Evolutionary conservation across 352 stramenopile species (phyloP), one percentile per base, ranked within the genome.

Genomic region (Phytophthora ramorum): DNA sequence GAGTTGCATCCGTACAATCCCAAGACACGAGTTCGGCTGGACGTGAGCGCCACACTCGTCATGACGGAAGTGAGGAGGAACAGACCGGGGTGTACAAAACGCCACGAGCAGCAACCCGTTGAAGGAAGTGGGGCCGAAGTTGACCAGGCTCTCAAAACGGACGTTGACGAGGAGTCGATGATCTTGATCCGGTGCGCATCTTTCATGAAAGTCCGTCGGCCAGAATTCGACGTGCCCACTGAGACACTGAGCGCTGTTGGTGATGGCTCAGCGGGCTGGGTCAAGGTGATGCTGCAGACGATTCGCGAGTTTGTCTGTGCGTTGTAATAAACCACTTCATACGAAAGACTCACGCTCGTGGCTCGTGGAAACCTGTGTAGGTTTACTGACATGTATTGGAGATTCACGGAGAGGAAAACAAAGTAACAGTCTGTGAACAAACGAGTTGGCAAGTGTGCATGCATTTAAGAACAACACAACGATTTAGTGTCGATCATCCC

Each of bases 1-100:
- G 71, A 78, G 1, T 46, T 79, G 41, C 58, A 80, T 30, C 76
- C 73, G 19, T 85, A 82, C 38, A 20, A 69, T 0, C 60, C 73
- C 0, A 43, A 66, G 7, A 49, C 63, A 8, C 55, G 66, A 28
- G 41, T 80, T 30, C 71, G 71, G 8, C 55, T 75, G 19, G 70
- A 82, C 28, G 22, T 77, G 14, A 70, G 59, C 4, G 71, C 71
- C 1, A 46, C 46, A 7, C 26, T 74, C 2, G n/a, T 78, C 19
- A 53, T 67, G 14, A 58, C 57, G 4, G 50, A 71, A 26, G 32
- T 61, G 8, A 58, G 22, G 35, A 37, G 30, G 9, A 65, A 53
- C 24, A 58, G 45, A 47, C 19, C 7, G 12, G 26, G 1, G 34
- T 44, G 12, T 13, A 20, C 38, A 22, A 16, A 44, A 16, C 16